Evolutionary conservation across 352 stramenopile species (phyloP).

Genomic region (Blastocystis sp.): DNA sequence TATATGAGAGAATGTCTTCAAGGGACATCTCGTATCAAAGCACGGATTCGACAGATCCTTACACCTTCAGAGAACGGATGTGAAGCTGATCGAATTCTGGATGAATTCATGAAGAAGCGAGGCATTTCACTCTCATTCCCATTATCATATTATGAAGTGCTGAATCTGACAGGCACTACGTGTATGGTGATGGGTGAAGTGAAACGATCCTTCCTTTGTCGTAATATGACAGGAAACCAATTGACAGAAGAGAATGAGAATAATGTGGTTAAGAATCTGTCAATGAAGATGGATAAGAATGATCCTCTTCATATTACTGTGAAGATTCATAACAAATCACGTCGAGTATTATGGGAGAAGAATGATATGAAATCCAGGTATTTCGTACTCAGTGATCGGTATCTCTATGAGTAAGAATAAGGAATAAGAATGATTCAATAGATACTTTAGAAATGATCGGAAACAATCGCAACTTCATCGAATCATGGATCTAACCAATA

Average conservation of each 20-base stretch:
- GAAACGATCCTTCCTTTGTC: background rate
- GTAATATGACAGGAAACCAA: background rate
- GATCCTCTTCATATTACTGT: background rate
- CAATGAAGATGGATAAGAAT: background rate
- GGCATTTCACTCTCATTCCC: background rate
- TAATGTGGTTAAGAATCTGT: background rate
- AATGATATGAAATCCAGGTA: slow-evolving; percentile 5
- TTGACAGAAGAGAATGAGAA: background rate
- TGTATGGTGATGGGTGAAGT: slow-evolving; percentile 13
- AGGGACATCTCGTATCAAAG: background rate
- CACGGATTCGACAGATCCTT: slow-evolving; percentile 5
- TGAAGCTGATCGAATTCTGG: slow-evolving; percentile 17
- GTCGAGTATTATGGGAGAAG: background rate
- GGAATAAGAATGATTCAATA: background rate
- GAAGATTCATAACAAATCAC: background rate
- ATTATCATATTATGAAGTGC: slow-evolving; percentile 9
- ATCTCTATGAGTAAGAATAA: slow-evolving; percentile 16
- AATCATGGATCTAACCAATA: slow-evolving; percentile 29
- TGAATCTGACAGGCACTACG: background rate
- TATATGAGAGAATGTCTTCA: slow-evolving; percentile 6
- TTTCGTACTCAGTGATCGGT: slow-evolving; percentile 42
- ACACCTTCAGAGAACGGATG: background rate
- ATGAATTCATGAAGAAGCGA: background rate
- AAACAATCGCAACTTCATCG: background rate
- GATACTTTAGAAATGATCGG: background rate